Base-by-base conservation (phyloP, 1,139 yeast species). In the Taphrina confusa region DNA sequence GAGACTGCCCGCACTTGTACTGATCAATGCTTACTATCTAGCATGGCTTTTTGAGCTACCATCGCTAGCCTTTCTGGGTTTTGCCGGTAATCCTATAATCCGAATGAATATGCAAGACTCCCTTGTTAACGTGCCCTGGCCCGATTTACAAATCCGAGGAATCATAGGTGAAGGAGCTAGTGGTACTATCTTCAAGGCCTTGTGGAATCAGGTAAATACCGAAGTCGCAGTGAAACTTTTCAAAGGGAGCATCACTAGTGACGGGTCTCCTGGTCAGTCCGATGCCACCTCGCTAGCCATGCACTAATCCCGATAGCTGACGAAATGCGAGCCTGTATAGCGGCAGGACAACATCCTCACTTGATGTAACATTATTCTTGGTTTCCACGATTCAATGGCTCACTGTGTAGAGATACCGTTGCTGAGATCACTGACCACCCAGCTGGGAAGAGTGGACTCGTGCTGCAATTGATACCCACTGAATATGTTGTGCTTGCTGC, bases 131-230 rank as follows among this genome's bases (percentile, higher is more conserved):
- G 5, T 44, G 25, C 31, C 20, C 2, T 54, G 58, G 58, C 4
- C 23, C 4, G 42, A 20, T 18, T 23, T 54, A 4, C 18, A 8
- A 18, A 5, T 33, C 4, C 12, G 27, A 22, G 28, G 23, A 16
- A 20, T 54, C 25, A 50, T 54, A 2, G 58, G 58, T 14, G 33
- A 44, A 18, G 58, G 58, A 11, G 58, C 58, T 9, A 42, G 51
- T 31, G 58, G 58, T 11, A 11, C 28, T 36, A 54, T 54, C 18
- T 44, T 22, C 8, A 9, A 23, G 12, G 58, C 58, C 12, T n/a
- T 4, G 20, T 46, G 39, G 34, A 14, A 9, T n/a, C n/a, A 16
- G 2, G 27, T 4, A 11, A 25, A 23, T 23, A 33, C 25, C 16
- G 18, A 44, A 12, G 58, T 54, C 8, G 58, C 58, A 4, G 30